Conservation (phyloP, 2,329 filamentous ascomycete genomes). For the Neoscytalidium dimidiatum region DNA sequence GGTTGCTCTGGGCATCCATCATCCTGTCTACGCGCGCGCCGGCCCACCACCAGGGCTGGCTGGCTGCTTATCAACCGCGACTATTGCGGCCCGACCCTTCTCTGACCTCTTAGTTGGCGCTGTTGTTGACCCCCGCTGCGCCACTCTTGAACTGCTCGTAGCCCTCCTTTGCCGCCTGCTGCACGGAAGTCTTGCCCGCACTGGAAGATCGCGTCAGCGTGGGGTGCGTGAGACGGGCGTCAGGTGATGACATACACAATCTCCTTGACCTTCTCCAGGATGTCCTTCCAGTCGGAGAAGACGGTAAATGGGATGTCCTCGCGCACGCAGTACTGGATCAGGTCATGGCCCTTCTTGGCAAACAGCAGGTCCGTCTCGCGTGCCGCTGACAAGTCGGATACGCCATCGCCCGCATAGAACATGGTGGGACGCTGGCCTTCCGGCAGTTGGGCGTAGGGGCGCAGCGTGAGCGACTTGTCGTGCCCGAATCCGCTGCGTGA, state of each 20-base stretch:
- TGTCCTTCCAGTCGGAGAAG: slow-evolving; percentile 82
- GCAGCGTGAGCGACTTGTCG: slow-evolving; percentile 91
- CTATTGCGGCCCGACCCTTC: slow-evolving; percentile 16
- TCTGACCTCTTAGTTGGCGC: background rate
- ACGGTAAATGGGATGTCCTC: slow-evolving; percentile 85
- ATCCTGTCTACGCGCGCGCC: background rate
- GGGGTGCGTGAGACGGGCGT: background rate
- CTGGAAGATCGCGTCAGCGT: slow-evolving; percentile 30
- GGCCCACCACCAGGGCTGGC: slow-evolving; percentile 5
- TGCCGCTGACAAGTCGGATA: slow-evolving; percentile 88
- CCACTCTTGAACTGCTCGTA: slow-evolving; percentile 50
- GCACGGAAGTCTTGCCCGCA: slow-evolving; percentile 69
- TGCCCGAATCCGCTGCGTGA: slow-evolving; percentile 73
- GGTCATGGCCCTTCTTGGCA: slow-evolving; percentile 56
- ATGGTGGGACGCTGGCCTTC: slow-evolving; percentile 71
- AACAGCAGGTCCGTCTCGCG: slow-evolving; percentile 65
- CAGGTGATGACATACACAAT: slow-evolving; percentile 53
- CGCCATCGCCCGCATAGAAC: slow-evolving; percentile 94
- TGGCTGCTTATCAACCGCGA: slow-evolving; percentile 4
- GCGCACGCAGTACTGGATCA: slow-evolving; percentile 82
- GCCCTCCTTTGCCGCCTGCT: slow-evolving; percentile 65
- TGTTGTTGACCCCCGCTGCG: slow-evolving; percentile 32
- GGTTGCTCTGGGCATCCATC: background rate
- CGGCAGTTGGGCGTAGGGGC: slow-evolving; percentile 78
- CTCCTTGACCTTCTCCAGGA: slow-evolving; percentile 73